Evolutionary conservation across 257 asterid genomes (phyloP), one percentile per base, ranked within the genome.

Genomic region (Striga asiatica): DNA sequence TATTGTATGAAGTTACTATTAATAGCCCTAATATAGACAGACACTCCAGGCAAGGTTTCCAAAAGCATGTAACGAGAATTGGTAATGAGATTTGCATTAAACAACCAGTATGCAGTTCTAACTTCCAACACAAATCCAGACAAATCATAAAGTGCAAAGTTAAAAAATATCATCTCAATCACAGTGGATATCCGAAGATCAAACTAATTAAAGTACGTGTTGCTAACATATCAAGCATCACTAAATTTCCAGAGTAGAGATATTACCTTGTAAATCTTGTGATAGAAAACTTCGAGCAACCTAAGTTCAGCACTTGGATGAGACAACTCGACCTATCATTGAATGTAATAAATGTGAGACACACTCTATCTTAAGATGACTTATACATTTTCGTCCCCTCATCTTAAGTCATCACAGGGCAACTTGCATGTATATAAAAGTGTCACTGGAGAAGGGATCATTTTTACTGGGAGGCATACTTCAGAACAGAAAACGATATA

Each of bases 181-280:
- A 65, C 48, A 66, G 23, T 13, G 14, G 48, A 50, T 14, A 39
- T 49, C 10, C 45, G 6, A 46, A 14, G n/a, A 52, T 23, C 52
- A 41, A 37, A 61, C 22, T 11, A 6, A 27, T 47, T 24, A 7
- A 37, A 56, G 34, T 47, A 23, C 47, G 8, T 12, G 28, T 17
- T n/a, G 55, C 8, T 20, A 58, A 35, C 41, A 54, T 12, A 18
- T 6, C 46, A 54, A 64, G 35, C 48, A 55, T 38, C 54, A 48
- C 32, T 58, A 38, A 5, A 20, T 57, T 37, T 50, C 31, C 39
- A 34, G 41, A 35, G 37, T 22, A 59, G 35, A 58, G 16, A 35
- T 34, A 58, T 76, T 76, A 80, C 87, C 87, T 76, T 76, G 69
- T 80, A 80, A 61, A 80, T 80, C 58, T 76, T 80, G 83, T 76